These are phyloP conservation scores for Exobasidium cylindrosporum DNA, from an alignment of 1,284 basidiomycete genomes.

Conservation along the genomic window DNA sequence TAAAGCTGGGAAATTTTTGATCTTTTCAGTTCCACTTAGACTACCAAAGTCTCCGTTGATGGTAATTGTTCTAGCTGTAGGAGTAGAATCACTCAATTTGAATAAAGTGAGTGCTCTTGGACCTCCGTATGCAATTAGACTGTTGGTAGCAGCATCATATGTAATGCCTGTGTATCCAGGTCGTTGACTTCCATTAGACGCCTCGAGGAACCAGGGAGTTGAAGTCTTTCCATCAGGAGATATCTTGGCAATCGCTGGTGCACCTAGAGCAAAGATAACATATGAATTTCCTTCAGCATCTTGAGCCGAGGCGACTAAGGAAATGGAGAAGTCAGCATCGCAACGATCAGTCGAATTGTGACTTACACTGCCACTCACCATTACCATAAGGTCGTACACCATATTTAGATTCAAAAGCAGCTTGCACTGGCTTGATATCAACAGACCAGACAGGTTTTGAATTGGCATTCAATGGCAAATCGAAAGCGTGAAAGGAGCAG, in stretches of 20 bases:
- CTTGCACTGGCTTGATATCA: slow-evolving; percentile 36
- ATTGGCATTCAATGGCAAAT: slow-evolving; percentile 33
- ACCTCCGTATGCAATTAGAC: slow-evolving; percentile 46
- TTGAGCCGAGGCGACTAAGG: slow-evolving; percentile 48
- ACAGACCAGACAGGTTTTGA: slow-evolving; percentile 39
- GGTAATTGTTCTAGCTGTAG: slow-evolving; percentile 29
- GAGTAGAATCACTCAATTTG: slow-evolving; percentile 25
- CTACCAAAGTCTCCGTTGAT: slow-evolving; percentile 40
- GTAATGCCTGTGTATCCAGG: slow-evolving; percentile 50
- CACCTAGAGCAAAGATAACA: slow-evolving; percentile 48
- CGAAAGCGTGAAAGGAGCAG: slow-evolving; percentile 47
- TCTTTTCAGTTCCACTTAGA: slow-evolving; percentile 42
- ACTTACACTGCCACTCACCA: too few species aligned
- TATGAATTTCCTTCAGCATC: slow-evolving; percentile 49
- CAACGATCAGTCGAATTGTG: too few species aligned
- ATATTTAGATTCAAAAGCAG: slow-evolving; percentile 24
- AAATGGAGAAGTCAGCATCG: too few species aligned
- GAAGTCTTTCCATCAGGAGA: slow-evolving; percentile 34
- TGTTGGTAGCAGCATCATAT: slow-evolving; percentile 36
- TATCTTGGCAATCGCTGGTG: slow-evolving; percentile 49
- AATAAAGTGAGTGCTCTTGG: slow-evolving; percentile 45
- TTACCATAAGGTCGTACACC: slow-evolving; percentile 48
- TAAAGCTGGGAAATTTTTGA: slow-evolving; percentile 25
- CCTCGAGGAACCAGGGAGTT: slow-evolving; percentile 33
- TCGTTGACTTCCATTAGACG: slow-evolving; percentile 39